A percentile compares a stretch with the other conserved stretches of the same genome.
phyloP scores from a whole-genome alignment of 257 asterid species.

The Nicotiana tabacum region DNA sequence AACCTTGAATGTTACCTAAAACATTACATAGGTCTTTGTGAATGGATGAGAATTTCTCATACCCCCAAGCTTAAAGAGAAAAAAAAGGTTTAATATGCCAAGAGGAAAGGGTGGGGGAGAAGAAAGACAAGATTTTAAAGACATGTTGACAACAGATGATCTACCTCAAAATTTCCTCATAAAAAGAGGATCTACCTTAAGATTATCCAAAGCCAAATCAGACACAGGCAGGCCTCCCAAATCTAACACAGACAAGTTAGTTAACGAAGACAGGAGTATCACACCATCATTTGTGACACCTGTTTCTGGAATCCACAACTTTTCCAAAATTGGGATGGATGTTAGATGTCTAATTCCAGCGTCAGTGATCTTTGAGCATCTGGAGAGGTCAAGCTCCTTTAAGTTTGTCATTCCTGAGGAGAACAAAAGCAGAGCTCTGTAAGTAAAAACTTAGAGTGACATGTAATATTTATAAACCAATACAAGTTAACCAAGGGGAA shows the following conservation, averaged over 20 bases:
- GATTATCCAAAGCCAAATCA: constrained; percentile 62
- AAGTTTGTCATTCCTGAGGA: constrained; percentile 65
- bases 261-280: constrained; percentile 48
- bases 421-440: constrained; percentile 5
- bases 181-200: constrained; percentile 44
- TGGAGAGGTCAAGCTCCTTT: constrained; percentile 72
- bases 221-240: constrained; percentile 83
- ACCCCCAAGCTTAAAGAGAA: not conserved
- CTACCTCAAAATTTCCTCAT: constrained; percentile 55
- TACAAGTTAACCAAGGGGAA: not conserved
- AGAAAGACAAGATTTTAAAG: constrained; percentile 11
- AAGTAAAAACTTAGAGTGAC: not conserved
- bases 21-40: no score
- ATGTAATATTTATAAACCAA: not conserved
- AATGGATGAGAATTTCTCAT: not conserved
- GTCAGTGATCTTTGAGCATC: constrained; percentile 80
- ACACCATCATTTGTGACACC: constrained; percentile 72
- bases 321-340: constrained; percentile 60
- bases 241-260: constrained; percentile 56
- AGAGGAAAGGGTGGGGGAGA: not conserved
- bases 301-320: constrained; percentile 78
- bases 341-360: constrained; percentile 67
- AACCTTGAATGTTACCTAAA: no score
- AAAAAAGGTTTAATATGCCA: not conserved
- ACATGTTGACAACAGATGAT: not conserved